phyloP scores from a whole-genome alignment of 176 grass and related monocot genomes.

The Metroxylon sagu region DNA sequence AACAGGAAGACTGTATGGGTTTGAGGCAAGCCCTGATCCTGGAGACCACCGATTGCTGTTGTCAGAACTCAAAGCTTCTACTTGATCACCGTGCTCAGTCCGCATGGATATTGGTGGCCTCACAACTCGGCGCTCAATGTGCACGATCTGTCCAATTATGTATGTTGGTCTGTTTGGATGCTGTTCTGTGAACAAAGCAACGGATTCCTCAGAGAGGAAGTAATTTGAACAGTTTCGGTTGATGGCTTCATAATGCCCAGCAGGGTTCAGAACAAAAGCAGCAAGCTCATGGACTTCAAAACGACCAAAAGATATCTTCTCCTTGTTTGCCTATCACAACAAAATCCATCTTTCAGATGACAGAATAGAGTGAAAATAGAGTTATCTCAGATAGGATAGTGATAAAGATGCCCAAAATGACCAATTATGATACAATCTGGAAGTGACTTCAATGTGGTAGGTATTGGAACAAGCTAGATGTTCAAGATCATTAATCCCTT shows the following conservation, averaged over 20 bases:
- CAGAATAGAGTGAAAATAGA: background rate
- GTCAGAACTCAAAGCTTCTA: slow-evolving; percentile 19
- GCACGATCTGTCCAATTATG: slow-evolving; percentile 93
- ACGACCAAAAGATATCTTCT: slow-evolving; percentile 81
- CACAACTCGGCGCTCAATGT: slow-evolving; percentile 47
- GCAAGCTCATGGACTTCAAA: slow-evolving; percentile 86
- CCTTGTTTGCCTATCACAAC: slow-evolving; percentile 62
- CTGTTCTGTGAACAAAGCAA: slow-evolving; percentile 79
- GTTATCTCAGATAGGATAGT: too few species aligned
- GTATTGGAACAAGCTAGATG: too few species aligned
- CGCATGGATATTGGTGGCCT: background rate
- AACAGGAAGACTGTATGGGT: slow-evolving; percentile 50
- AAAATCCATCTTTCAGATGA: background rate
- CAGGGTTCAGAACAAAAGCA: slow-evolving; percentile 49
- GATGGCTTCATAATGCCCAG: slow-evolving; percentile 76
- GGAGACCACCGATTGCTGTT: slow-evolving; percentile 15
- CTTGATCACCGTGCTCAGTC: slow-evolving; percentile 7
- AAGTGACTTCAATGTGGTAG: too few species aligned
- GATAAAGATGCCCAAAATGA: too few species aligned
- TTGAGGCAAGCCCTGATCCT: slow-evolving; percentile 27
- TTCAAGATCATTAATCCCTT: too few species aligned
- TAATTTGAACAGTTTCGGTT: slow-evolving; percentile 69
- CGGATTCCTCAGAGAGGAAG: slow-evolving; percentile 82
- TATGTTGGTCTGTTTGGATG: slow-evolving; percentile 36
- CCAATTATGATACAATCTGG: too few species aligned